Evolutionary conservation across 2,329 filamentous ascomycete genomes (phyloP).

Genomic region (Exophiala spinifera): DNA sequence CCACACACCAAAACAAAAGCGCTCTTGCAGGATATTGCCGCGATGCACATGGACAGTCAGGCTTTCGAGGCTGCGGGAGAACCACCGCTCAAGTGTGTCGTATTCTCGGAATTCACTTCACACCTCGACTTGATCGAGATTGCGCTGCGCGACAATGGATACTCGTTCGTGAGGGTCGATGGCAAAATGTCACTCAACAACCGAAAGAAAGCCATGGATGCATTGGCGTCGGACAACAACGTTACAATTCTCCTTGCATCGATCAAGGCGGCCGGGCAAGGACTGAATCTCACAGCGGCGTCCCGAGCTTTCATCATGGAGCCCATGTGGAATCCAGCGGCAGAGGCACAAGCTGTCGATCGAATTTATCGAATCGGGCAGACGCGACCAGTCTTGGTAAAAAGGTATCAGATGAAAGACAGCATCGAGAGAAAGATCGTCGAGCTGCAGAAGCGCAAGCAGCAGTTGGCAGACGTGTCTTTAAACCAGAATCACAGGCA

Average conservation of each 20-base stretch:
- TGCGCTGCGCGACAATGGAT: conserved; percentile 65
- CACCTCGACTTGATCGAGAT: conserved; percentile 89
- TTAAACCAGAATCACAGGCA: conserved; percentile 59
- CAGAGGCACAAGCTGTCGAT: conserved; percentile 90
- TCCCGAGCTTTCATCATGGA: conserved; percentile 96
- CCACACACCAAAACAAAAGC: conserved; percentile 91
- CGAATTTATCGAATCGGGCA: conserved; percentile 90
- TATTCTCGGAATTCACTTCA: conserved; percentile 95
- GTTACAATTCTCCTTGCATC: conserved; percentile 85
- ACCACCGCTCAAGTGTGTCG: conserved; percentile 82
- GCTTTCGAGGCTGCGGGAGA: conserved; percentile 53
- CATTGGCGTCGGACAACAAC: conserved; percentile 68
- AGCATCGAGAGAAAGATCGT: conserved; percentile 96
- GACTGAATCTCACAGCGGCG: conserved; percentile 82
- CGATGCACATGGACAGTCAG: conserved; percentile 61
- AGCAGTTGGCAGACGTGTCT: conserved; percentile 80
- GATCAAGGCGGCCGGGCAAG: conserved; percentile 86
- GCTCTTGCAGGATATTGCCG: conserved; percentile 69
- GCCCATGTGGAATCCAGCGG: conserved; percentile 93
- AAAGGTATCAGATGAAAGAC: conserved; percentile 81
- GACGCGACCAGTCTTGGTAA: conserved; percentile 79
- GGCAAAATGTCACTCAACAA: conserved; percentile 78
- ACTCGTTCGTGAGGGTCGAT: conserved; percentile 77
- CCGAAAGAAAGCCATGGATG: conserved; percentile 71
- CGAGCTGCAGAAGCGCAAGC: conserved; percentile 86